Evolutionary conservation across 805 yeast species (phyloP), one percentile per base, ranked within the genome.

Genomic region (Candida anglica): DNA sequence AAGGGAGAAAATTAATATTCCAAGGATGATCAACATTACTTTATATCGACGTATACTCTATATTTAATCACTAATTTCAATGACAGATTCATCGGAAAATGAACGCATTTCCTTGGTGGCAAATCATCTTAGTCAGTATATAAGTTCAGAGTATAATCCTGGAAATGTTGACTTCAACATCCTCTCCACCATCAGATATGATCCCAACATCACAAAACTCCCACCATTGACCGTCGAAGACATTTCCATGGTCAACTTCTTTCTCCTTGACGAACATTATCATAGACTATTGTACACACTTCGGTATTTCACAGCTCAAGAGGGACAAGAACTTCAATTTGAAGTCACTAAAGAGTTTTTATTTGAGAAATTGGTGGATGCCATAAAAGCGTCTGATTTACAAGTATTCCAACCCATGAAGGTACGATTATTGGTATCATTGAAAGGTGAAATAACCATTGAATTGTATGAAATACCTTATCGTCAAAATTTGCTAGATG

Each of bases 121-220:
- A 15, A 23, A 24, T 6, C 11, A 24, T 22, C 27, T 18, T 32
- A 34, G 21, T 29, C 28, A 34, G 19, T 42, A 42, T 15, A 18
- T 42, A n/a, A 17, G 36, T 9, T 29, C 29, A 9, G 15, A 31
- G 17, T 42, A 36, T 24, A 26, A 25, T 27, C 40, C 37, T 11
- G 47, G 26, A 49, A 37, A 52, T 11, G 37, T 37, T 8, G 64
- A 64, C 5, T 79, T 84, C 48, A 73, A 78, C 42, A 53, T 86
- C 11, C 58, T 86, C 19, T 73, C 88, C 25, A 79, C 95, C 2
- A 69, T 87, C 24, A 64, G 96, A 32, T 87, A 81, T 50, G 94
- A 86, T 44, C 91, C 94, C 1, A 44, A 52, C 7, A 53, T 83
- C 10, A 44, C 63, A 2, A 21, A 33, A 30, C 53, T 27, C 4